phyloP scores from a whole-genome alignment of 1,284 basidiomycete genomes.

The Cryptococcus sp. region DNA sequence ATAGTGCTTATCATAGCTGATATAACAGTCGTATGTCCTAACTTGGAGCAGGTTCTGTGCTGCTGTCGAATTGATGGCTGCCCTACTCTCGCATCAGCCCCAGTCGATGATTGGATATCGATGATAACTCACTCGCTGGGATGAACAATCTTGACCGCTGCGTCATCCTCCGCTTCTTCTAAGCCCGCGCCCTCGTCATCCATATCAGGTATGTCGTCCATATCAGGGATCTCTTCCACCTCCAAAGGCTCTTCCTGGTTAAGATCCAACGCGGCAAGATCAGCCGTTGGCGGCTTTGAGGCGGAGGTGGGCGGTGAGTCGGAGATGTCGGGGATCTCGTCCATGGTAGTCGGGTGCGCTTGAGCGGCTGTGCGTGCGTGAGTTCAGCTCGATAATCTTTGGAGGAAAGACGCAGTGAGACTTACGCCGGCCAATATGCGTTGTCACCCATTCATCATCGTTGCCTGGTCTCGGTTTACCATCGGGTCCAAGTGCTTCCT shows the following conservation, averaged over 20 bases:
- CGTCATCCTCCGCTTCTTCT: constrained; percentile 73
- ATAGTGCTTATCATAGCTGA: constrained; percentile 98
- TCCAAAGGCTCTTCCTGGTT: constrained; percentile 37
- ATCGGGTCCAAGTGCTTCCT: constrained; percentile 47
- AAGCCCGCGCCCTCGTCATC: constrained; percentile 72
- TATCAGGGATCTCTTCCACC: constrained; percentile 67
- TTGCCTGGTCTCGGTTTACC: constrained; percentile 32
- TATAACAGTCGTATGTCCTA: constrained; percentile 98
- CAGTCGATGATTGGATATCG: background rate
- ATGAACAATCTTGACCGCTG: constrained; percentile 51
- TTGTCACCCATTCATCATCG: constrained; percentile 57
- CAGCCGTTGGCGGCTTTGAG: constrained; percentile 46
- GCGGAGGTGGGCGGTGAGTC: constrained; percentile 37
- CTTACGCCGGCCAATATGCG: constrained; percentile 53
- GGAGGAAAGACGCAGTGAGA: background rate
- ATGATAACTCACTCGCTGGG: constrained; percentile 36
- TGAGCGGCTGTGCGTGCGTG: constrained; percentile 17
- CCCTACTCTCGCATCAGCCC: constrained; percentile 16
- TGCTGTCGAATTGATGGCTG: constrained; percentile 58
- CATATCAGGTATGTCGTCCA: constrained; percentile 92
- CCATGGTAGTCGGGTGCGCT: constrained; percentile 34
- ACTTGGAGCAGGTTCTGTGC: constrained; percentile 84
- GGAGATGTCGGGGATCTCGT: constrained; percentile 52
- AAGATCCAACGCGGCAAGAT: constrained; percentile 54
- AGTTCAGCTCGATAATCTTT: background rate